Evolutionary conservation across 257 asterid genomes (phyloP).

Genomic region (Osmanthus fragrans): DNA sequence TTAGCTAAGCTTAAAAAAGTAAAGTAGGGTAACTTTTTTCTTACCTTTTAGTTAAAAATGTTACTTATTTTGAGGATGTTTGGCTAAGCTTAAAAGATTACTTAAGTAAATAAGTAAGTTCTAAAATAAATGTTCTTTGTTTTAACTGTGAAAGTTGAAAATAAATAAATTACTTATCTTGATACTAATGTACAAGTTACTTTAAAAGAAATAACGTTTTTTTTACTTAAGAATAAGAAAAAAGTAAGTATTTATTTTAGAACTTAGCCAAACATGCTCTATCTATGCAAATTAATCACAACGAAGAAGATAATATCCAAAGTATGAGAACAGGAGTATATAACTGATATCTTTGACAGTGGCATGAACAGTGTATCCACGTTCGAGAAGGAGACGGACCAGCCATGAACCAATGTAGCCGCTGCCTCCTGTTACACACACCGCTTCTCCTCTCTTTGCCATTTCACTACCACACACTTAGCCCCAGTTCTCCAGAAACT

Average conservation of each 20-base stretch:
- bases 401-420: conserved; percentile 82
- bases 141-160: background rate
- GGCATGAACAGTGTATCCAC: conserved; percentile 90
- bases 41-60: background rate
- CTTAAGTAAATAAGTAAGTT: background rate
- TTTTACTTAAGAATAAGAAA: background rate
- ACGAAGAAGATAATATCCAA: no score
- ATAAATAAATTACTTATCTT: background rate
- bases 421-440: conserved; percentile 88
- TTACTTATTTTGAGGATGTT: background rate
- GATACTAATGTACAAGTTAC: background rate
- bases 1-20: background rate
- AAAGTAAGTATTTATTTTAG: background rate
- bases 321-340: background rate
- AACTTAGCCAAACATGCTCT: background rate
- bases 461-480: conserved; percentile 12
- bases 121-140: background rate
- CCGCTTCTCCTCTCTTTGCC: conserved; percentile 50
- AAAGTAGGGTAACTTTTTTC: background rate
- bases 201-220: background rate
- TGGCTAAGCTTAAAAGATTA: background rate
- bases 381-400: conserved; percentile 69
- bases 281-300: background rate
- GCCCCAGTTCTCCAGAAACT: background rate
- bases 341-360: conserved; percentile 72